Percentiles rank a stretch among this genome's conserved stretches.
Evolutionary conservation across 495 filamentous ascomycete species (phyloP).

Genomic region (Aspergillus nanangensis): DNA sequence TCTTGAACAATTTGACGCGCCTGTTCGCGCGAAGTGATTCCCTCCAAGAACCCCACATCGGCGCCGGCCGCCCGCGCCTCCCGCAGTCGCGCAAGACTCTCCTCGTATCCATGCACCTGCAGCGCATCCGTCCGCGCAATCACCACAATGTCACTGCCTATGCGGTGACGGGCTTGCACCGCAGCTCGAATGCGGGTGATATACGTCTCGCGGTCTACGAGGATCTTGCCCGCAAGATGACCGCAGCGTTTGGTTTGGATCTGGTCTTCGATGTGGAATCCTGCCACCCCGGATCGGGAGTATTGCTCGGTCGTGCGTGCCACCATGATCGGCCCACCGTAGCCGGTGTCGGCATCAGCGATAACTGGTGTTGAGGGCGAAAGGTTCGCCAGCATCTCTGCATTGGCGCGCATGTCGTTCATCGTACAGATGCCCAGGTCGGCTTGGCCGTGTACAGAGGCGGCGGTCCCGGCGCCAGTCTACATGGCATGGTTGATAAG

Average conservation of each 20-base stretch:
- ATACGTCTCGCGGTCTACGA: constrained; percentile 52
- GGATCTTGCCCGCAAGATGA: constrained; percentile 57
- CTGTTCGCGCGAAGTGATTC: constrained; percentile 34
- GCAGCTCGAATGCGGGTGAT: constrained; percentile 55
- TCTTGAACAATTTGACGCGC: constrained; percentile 38
- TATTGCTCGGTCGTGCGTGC: constrained; percentile 59
- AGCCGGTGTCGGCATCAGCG: constrained; percentile 68
- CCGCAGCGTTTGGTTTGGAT: constrained; percentile 65
- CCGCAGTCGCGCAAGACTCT: constrained; percentile 49
- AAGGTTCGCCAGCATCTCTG: constrained; percentile 40
- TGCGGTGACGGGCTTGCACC: constrained; percentile 42
- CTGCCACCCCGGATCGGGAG: constrained; percentile 61
- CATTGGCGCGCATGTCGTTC: constrained; percentile 42
- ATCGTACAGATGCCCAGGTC: constrained; percentile 59
- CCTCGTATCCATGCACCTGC: constrained; percentile 58
- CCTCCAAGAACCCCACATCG: constrained; percentile 59
- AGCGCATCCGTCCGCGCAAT: constrained; percentile 68
- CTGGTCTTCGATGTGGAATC: constrained; percentile 71
- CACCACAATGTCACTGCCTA: constrained; percentile 58
- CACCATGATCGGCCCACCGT: constrained; percentile 62
- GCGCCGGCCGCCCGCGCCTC: constrained; percentile 55
- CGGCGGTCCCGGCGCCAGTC: constrained; percentile 66
- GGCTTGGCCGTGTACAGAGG: constrained; percentile 61
- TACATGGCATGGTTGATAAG: constrained; percentile 4
- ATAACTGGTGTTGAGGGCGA: constrained; percentile 51